Conservation (phyloP, 495 filamentous ascomycete species). For the Aspergillus sclerotiicarbonarius region DNA sequence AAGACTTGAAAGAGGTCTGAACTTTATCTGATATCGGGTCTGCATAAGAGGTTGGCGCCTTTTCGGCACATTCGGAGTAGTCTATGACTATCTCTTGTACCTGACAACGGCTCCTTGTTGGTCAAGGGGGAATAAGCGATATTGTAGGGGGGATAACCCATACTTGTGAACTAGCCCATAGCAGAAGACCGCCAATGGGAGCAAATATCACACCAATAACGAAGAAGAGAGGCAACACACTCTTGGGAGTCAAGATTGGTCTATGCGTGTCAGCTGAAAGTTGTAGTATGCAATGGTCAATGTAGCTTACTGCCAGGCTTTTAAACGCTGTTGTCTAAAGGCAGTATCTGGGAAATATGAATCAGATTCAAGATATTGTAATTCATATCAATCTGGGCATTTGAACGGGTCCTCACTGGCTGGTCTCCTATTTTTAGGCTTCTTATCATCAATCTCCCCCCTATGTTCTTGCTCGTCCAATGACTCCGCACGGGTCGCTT, state of each 20-base stretch:
- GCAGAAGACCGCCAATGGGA: conserved; percentile 77
- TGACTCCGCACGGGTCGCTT: conserved; percentile 44
- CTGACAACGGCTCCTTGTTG: conserved; percentile 40
- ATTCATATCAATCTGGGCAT: background rate
- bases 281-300: background rate
- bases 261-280: conserved; percentile 36
- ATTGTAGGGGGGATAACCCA: conserved; percentile 11
- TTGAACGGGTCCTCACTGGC: conserved; percentile 59
- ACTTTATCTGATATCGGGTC: conserved; percentile 53
- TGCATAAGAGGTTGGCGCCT: conserved; percentile 37
- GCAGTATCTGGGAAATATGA: conserved; percentile 65
- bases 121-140: conserved; percentile 4
- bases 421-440: conserved; percentile 80
- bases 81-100: conserved; percentile 89
- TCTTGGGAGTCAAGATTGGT: conserved; percentile 91
- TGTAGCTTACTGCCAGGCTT: conserved; percentile 80
- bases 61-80: conserved; percentile 70
- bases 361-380: conserved; percentile 10
- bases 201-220: conserved; percentile 82
- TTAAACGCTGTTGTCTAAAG: conserved; percentile 86
- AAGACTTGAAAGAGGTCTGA: conserved; percentile 62
- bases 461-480: conserved; percentile 48
- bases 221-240: conserved; percentile 87
- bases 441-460: conserved; percentile 57
- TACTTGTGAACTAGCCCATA: conserved; percentile 79